phyloP scores from a whole-genome alignment of 108 stramenopile species.

The Phaeodactylum tricornutum region DNA sequence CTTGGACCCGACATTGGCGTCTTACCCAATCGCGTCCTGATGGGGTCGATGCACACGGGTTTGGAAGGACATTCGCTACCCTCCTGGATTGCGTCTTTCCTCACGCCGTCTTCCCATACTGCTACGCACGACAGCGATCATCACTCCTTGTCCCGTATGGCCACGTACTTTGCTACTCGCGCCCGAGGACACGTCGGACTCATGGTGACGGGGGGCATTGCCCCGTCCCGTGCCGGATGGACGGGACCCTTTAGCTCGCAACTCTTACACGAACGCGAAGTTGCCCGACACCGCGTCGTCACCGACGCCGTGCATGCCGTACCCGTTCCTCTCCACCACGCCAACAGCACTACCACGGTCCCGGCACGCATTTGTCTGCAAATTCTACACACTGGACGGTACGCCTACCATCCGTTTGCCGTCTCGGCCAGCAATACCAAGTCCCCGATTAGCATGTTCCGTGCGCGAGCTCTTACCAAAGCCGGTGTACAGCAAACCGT shows the following conservation, averaged over 20 bases:
- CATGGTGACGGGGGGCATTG: slow-evolving; percentile 97
- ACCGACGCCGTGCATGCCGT: slow-evolving; percentile 84
- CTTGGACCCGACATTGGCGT: slow-evolving; percentile 53
- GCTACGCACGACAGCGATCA: slow-evolving; percentile 23
- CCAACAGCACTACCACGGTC: slow-evolving; percentile 12
- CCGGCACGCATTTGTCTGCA: slow-evolving; percentile 71
- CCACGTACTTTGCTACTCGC: slow-evolving; percentile 84
- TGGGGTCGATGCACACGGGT: slow-evolving; percentile 97
- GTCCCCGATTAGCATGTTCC: slow-evolving; percentile 84
- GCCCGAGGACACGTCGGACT: slow-evolving; percentile 89
- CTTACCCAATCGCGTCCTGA: slow-evolving; percentile 85
- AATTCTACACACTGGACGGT: slow-evolving; percentile 92
- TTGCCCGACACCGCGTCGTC: slow-evolving; percentile 77
- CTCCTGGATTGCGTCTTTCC: slow-evolving; percentile 25
- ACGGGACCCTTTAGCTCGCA: slow-evolving; percentile 89
- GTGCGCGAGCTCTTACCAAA: slow-evolving; percentile 62
- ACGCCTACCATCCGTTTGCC: slow-evolving; percentile 91
- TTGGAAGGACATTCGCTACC: slow-evolving; percentile 82
- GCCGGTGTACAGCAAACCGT: slow-evolving; percentile 73
- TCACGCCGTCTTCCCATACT: slow-evolving; percentile 10
- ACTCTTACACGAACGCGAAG: slow-evolving; percentile 69
- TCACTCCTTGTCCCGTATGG: slow-evolving; percentile 78
- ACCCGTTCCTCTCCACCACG: slow-evolving; percentile 45
- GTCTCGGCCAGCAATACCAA: slow-evolving; percentile 81
- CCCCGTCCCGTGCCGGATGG: slow-evolving; percentile 89